Conservation (phyloP, 441 rosid species). For the Pelargonium cotyledonis region DNA sequence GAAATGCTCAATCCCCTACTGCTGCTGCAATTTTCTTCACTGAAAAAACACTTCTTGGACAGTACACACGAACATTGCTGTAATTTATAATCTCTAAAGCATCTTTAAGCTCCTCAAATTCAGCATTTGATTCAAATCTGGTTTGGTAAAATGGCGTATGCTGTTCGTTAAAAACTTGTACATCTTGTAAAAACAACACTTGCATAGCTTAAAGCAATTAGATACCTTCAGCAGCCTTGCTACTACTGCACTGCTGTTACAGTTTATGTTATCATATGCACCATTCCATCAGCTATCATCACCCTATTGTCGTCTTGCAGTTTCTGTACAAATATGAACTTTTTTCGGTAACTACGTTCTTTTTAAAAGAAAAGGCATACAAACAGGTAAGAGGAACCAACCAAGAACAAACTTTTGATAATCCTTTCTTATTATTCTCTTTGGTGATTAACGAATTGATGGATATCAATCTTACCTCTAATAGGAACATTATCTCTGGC, state of each 20-base stretch:
- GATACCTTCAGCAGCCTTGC: background rate
- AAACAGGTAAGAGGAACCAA: too few species aligned
- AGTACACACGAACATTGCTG: too few species aligned
- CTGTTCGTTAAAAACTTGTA: too few species aligned
- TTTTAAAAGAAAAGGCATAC: background rate
- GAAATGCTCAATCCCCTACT: too few species aligned
- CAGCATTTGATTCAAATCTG: too few species aligned
- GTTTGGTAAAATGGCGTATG: too few species aligned
- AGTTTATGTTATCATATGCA: constrained; percentile 51
- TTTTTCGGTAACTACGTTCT: background rate
- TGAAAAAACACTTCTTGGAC: too few species aligned
- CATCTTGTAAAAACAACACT: too few species aligned
- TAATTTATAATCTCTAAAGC: too few species aligned
- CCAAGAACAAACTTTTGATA: background rate
- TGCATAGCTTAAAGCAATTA: too few species aligned
- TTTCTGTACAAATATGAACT: constrained; percentile 44
- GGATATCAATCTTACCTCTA: constrained; percentile 47
- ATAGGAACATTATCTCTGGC: constrained; percentile 53
- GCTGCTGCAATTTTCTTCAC: too few species aligned
- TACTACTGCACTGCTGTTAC: background rate
- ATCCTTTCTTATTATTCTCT: background rate
- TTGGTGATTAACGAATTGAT: background rate
- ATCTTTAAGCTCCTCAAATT: too few species aligned
- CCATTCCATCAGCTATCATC: constrained; percentile 72
- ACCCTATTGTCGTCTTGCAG: constrained; percentile 86